Evolutionary conservation across 805 yeast species (phyloP), one percentile per base, ranked within the genome.

Genomic region (Pichia californica): DNA sequence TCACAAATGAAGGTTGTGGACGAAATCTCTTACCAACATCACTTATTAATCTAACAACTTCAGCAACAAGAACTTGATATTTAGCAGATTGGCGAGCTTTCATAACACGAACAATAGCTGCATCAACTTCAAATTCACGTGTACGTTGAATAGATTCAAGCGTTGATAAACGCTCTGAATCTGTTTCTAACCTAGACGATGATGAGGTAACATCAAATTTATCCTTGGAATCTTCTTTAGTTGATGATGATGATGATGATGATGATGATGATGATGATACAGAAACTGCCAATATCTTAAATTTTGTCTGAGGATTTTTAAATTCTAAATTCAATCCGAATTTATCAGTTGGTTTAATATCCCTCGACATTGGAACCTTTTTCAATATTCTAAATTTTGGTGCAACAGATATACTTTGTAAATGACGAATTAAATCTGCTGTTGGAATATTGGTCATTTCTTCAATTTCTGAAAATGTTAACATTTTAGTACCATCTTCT

Each of bases 101-200:
- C 91, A 88, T 81, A n/a, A 82, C 77, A 40, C 96, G 71, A 5
- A 88, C 95, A 44, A 88, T 74, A 0, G 94, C 93, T 1, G 96
- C 95, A 57, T 86, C 93, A 3, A 83, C 68, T 54, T 81, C 85
- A 43, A 72, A 70, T 46, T 77, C 71, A 45, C 95, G 70, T 5
- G 87, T 78, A 51, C 76, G 81, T 31, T 73, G 71, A 26, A 87
- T 68, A 30, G 69, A 64, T n/a, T 71, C 71, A 58, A 79, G 64
- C 0, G 85, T 81, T 41, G 71, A 71, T 15, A 65, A 63, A 10
- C 73, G 62, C 51, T 80, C 85, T 14, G 66, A 63, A 30, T 77
- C 83, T 36, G 70, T 71, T 48, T 77, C 87, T 3, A 63, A 57
- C 41, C 69, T 72, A 11, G 50, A 39, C 11, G 47, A 28, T 3